phyloP scores from a whole-genome alignment of 2,329 filamentous ascomycete species.

The Neonectria magnoliae region DNA sequence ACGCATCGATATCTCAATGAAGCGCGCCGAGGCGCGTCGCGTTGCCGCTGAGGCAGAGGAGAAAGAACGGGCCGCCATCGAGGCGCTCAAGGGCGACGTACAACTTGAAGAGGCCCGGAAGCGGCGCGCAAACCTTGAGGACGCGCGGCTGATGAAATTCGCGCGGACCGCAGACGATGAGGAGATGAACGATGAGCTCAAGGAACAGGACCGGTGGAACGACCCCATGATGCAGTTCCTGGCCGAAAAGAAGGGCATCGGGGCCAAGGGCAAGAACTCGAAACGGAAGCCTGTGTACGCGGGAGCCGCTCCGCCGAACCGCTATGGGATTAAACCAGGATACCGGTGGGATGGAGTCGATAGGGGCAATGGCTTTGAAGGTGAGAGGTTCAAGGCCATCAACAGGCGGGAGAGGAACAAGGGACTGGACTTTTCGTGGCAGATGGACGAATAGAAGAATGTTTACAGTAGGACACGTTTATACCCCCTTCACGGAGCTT shows the following conservation, averaged over 20 bases:
- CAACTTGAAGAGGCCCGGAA: constrained; percentile 76
- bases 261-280: constrained; percentile 45
- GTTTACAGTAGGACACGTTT: constrained; percentile 25
- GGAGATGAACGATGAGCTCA: constrained; percentile 85
- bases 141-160: constrained; percentile 84
- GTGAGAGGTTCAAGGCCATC: constrained; percentile 87
- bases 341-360: constrained; percentile 98
- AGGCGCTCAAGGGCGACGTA: constrained; percentile 84
- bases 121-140: constrained; percentile 74
- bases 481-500: constrained; percentile 39
- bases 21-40: constrained; percentile 84
- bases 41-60: constrained; percentile 74
- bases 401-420: constrained; percentile 81
- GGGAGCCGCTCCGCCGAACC: constrained; percentile 85
- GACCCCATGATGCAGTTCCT: constrained; percentile 91
- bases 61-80: constrained; percentile 72
- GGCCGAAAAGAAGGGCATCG: constrained; percentile 55
- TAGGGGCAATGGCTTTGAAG: constrained; percentile 91
- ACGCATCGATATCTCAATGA: constrained; percentile 93
- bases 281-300: constrained; percentile 74
- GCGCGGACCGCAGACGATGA: constrained; percentile 85
- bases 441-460: constrained; percentile 84
- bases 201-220: constrained; percentile 83
- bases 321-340: constrained; percentile 92
- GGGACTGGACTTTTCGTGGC: constrained; percentile 90